Conservation (phyloP, 164 flowering plant genomes). For the Liriodendron chinense region DNA sequence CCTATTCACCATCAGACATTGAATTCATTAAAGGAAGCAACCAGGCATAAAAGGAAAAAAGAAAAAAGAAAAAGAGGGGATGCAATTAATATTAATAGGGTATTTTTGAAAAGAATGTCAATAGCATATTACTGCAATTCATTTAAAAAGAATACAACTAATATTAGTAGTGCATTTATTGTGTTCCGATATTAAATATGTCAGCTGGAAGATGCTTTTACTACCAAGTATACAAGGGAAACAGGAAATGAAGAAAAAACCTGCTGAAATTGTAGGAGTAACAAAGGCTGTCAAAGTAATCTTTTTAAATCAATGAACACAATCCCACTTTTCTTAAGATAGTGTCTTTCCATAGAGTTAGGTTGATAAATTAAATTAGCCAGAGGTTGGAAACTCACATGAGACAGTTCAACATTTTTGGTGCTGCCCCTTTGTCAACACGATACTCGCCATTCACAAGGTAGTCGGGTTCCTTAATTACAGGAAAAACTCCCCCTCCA, state of each 20-base stretch:
- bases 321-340: no score
- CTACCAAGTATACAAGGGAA: neutral
- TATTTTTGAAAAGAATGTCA: no score
- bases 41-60: neutral
- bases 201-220: neutral
- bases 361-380: neutral
- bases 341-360: neutral
- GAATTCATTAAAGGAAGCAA: neutral
- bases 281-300: no score
- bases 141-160: neutral
- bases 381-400: conserved; percentile 61
- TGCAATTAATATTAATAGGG: neutral
- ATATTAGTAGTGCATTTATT: neutral
- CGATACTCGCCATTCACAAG: conserved; percentile 99
- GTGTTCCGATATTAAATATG: no score
- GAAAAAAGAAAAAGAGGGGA: neutral
- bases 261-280: neutral
- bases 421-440: conserved; percentile 97
- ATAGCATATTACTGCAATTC: no score
- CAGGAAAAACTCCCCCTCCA: conserved; percentile 99
- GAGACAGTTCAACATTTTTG: conserved; percentile 97
- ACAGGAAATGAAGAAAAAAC: neutral
- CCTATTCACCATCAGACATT: conserved; percentile 42
- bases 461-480: conserved; percentile 97
- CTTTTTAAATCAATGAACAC: no score